A percentile compares a stretch with the other conserved stretches of the same genome.
Conservation (phyloP, 2,329 filamentous ascomycete species). For the Pyrenophora tritici-repentis region DNA sequence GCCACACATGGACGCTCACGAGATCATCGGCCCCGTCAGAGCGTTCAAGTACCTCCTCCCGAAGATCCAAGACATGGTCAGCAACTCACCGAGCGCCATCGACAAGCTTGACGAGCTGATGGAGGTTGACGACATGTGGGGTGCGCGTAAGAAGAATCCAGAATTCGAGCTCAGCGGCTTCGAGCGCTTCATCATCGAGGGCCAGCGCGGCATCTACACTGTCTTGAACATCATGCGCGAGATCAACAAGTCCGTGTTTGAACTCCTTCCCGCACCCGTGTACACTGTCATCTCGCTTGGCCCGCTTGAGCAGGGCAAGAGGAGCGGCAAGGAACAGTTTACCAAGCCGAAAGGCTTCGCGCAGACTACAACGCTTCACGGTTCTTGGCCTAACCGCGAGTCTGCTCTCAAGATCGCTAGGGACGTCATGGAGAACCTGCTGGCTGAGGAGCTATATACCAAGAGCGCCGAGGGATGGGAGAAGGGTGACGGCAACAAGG, state of each 20-base stretch:
- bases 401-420: conserved; percentile 18
- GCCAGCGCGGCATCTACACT: conserved; percentile 21
- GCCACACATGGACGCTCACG: conserved; percentile 27
- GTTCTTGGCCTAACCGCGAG: conserved; percentile 6
- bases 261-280: conserved; percentile 19
- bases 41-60: conserved; percentile 26
- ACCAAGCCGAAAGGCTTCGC: conserved; percentile 9
- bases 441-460: conserved; percentile 8
- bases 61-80: conserved; percentile 14
- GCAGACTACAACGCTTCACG: conserved; percentile 5
- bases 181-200: conserved; percentile 18
- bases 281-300: conserved; percentile 24
- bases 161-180: conserved; percentile 16
- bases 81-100: conserved; percentile 27
- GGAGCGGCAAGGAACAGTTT: background rate
- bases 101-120: conserved; percentile 20
- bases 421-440: conserved; percentile 17
- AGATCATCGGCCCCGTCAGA: conserved; percentile 22
- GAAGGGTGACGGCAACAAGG: conserved; percentile 1
- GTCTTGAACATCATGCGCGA: conserved; percentile 18
- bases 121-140: conserved; percentile 11
- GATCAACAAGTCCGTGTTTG: conserved; percentile 11
- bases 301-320: conserved; percentile 10
- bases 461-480: conserved; percentile 17
- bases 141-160: background rate